Evolutionary conservation across 495 filamentous ascomycete genomes (phyloP).

Genomic region (Penicillium maclennaniae): DNA sequence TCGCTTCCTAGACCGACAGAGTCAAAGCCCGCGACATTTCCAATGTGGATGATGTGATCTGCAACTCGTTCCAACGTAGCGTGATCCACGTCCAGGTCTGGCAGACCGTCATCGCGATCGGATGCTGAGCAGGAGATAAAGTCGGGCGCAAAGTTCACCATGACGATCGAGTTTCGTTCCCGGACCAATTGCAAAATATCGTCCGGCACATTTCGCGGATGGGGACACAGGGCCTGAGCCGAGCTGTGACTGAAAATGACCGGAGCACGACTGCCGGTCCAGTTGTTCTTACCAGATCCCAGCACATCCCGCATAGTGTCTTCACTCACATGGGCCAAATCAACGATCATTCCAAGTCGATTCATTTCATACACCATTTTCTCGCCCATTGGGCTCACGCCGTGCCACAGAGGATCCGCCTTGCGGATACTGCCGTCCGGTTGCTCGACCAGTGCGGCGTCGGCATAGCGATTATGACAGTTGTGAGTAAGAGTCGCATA

Average conservation of each 20-base stretch:
- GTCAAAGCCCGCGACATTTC: conserved; percentile 51
- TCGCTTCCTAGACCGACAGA: conserved; percentile 62
- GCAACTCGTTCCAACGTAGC: conserved; percentile 77
- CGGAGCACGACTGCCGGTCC: conserved; percentile 44
- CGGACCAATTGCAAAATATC: conserved; percentile 54
- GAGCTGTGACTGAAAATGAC: conserved; percentile 59
- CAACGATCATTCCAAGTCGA: conserved; percentile 49
- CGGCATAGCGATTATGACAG: conserved; percentile 88
- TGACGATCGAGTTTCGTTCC: conserved; percentile 52
- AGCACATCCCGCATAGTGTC: conserved; percentile 56
- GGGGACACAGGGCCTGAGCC: conserved; percentile 49
- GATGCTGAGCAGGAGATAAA: conserved; percentile 64
- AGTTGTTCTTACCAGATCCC: conserved; percentile 40
- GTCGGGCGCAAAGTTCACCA: conserved; percentile 64
- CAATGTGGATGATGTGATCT: conserved; percentile 59
- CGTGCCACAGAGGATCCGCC: conserved; percentile 51
- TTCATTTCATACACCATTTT: conserved; percentile 58
- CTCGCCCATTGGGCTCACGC: conserved; percentile 66
- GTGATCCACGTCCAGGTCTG: conserved; percentile 52
- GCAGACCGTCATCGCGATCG: conserved; percentile 39
- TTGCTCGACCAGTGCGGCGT: conserved; percentile 63
- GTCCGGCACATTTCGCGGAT: conserved; percentile 59
- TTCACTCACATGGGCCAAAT: conserved; percentile 52
- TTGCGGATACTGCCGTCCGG: conserved; percentile 42
- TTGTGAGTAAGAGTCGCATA: conserved; percentile 92